Base-by-base conservation (phyloP, 305 asterid species). In the Fraxinus floribunda region DNA sequence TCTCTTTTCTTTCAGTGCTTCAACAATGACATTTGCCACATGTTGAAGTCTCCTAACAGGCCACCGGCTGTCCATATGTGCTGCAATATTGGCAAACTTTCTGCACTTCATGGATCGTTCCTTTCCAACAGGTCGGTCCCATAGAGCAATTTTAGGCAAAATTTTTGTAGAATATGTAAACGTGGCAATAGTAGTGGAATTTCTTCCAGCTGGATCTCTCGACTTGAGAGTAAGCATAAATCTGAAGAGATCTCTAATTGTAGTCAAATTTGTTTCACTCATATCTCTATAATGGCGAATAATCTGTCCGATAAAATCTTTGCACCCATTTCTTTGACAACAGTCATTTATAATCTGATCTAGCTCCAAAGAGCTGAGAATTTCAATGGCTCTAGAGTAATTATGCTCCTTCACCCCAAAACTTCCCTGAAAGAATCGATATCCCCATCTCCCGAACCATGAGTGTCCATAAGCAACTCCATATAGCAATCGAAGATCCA, bases 391-490 rank as follows among this genome's bases (percentile, higher is more conserved):
- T 39, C 84, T 78, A 60, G 89, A 89, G 78, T 92, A 94, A 20
- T 91, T 87, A 81, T 92, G 91, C 79, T 91, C 93, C 82, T 86
- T 92, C 9, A 92, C 94, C 20, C 98, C 99, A 68, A 94, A 96
- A 82, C 98, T 93, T 72, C 98, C 99, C 78, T 77, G 91, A 87
- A 89, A 86, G 90, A 94, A 96, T 72, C 85, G 90, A 80, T 94
- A 96, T 3, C 95, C 98, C 99, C 99, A 96, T 79, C 86, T 88
- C 20, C 98, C 96, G 39, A 96, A 96, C 99, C 99, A 96, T 1
- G 98, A 86, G 79, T 89, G 89, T 5, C 98, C 99, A 49, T 95
- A 95, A 35, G 99, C 92, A 66, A 94, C 86, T 32, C 98, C 97
- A 52, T 93, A 88, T 44, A 95, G 92, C 90, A 95, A 86, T 16